Base-by-base conservation (phyloP, 2,329 filamentous ascomycete species). In the Aspergillus amoenus region DNA sequence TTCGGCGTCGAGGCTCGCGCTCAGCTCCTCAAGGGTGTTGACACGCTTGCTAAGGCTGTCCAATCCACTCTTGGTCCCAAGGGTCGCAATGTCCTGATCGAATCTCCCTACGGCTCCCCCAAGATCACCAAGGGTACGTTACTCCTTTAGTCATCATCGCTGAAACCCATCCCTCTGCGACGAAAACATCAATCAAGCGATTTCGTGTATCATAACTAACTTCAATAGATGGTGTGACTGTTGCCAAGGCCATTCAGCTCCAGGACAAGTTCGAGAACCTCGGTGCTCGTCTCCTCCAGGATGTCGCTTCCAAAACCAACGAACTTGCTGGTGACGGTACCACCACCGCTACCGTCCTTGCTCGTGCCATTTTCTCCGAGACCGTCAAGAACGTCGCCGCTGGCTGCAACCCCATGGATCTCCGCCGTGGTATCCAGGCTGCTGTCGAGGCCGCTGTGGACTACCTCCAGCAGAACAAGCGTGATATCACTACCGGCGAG, bases 261-360 rank as follows among this genome's bases (percentile, higher is more conserved):
- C 88, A 99, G 84, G 94, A 99, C 85, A 97, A 97, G 82, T 99
- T 97, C 79, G 94, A 99, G 83, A 99, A 99, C 84, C 90, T 99
- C 69, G 94, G 94, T 77, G 94, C 94, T 71, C 90, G 91, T 74
- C 87, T 99, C 66, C 87, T 99, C 68, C 93, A 97, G 81, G 94
- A 99, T 79, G 94, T 99, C 67, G 94, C 94, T 71, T 94, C 91
- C 74, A 99, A 99, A 88, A 99, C 94, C 75, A 99, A 99, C 84
- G 94, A 99, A 82, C 88, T 92, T 68, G 94, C 94, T 67, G 94
- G 94, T 88, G 94, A 99, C 78, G 94, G 94, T 80, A 99, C 94
- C 70, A 99, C 94, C 65, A 96, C 93, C 65, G 94, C 94, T 65
- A 99, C 94, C 64, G 94, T 97, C 67, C 91, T 99, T 67, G 94